Evolutionary conservation across 2,329 filamentous ascomycete genomes (phyloP).

Genomic region (Aspergillus jensenii): DNA sequence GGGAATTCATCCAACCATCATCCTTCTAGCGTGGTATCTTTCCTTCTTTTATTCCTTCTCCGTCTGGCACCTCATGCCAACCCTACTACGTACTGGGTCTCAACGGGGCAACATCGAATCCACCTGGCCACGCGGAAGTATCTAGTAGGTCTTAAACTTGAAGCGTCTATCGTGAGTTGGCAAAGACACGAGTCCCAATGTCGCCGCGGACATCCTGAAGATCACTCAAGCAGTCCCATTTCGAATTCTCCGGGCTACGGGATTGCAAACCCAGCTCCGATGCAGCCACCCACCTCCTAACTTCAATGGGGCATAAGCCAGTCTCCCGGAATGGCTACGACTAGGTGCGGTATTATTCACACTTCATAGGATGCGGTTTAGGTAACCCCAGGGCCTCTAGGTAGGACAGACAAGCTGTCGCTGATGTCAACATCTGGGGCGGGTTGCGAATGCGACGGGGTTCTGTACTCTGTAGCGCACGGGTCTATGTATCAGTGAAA

Average conservation of each 20-base stretch:
- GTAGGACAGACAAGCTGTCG: neutral
- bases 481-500: no score
- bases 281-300: neutral
- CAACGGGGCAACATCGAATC: neutral
- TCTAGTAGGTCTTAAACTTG: neutral
- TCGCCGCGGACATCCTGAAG: neutral
- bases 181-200: neutral
- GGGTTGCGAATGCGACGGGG: neutral
- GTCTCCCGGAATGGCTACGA: neutral
- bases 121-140: no score
- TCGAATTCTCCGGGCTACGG: neutral
- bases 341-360: neutral
- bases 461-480: neutral
- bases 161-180: neutral
- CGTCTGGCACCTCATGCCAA: neutral
- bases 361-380: neutral
- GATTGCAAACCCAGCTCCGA: neutral
- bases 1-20: neutral
- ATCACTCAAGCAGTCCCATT: neutral
- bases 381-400: neutral
- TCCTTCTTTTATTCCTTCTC: neutral
- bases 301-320: no score
- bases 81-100: neutral
- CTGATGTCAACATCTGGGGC: neutral
- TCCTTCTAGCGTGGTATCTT: neutral